Evolutionary conservation across 768 basidiomycete genomes (phyloP), one percentile per base, ranked within the genome.

Genomic region (Guyanaporus albipodus): DNA sequence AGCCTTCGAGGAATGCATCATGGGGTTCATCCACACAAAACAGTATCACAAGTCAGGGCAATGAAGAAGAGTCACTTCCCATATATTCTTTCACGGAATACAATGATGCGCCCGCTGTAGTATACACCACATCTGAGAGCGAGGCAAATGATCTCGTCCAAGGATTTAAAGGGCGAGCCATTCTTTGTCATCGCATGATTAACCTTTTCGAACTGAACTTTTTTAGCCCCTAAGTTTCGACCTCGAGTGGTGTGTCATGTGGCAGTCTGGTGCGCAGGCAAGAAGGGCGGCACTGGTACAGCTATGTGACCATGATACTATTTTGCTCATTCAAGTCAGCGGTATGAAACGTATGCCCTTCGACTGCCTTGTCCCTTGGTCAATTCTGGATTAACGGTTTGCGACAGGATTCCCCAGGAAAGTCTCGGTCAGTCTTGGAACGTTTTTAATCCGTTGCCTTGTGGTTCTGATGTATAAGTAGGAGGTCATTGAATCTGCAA

Each of bases 221-320:
- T 27, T 33, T 8, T 26, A 77, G 75, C 2, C 71, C 77, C 8
- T 78, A 9, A 77, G 78, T 7, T 75, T 78, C 23, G 77, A 78
- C 58, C 63, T 78, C 33, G 77, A 78, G 54, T 78, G 77, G 77
- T 60, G 66, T 14, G 66, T 74, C 17, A 54, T 57, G 36, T 68
- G 62, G 42, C 52, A 60, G n/a, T 59, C 58, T 3, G 58, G 64
- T 26, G 59, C 63, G 7, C 49, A 58, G 27, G 68, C 69, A 44
- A 61, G 69, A 40, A 62, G 65, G 26, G 70, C 72, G 2, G 73
- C 77, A 0, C 59, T 76, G 3, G 70, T 78, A 1, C 77, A 79
- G 53, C 42, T 79, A 0, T 71, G 69, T 31, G 75, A 78, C 46
- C 55, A 44, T 19, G 56, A 56, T 1, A 72, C 65, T 18, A 73